Base-by-base conservation (phyloP, 768 basidiomycete genomes). In the Mycena vitilis region DNA sequence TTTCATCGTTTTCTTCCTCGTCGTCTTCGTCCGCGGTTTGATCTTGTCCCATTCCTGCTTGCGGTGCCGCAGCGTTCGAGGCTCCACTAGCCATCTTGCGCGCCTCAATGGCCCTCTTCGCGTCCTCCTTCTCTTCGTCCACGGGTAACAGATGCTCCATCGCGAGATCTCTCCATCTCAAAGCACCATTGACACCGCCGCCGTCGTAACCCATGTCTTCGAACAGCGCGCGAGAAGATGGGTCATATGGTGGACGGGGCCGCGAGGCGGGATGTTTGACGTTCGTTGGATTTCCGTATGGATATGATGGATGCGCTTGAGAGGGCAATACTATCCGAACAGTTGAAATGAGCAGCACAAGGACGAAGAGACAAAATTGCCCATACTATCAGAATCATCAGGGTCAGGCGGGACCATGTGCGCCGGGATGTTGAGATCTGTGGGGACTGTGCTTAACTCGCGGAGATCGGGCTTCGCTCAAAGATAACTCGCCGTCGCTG, bases 401-500 rank as follows among this genome's bases (percentile, higher is more conserved):
- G 94, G 94, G 79, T 95, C 94, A 23, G 94, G 94, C 20, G 94
- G 94, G 16, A 92, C 81, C 87, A 94, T 88, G 76, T 94, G 90
- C 34, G 84, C 73, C 36, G 94, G 93, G 70, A 95, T 90, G 76
- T 94, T 93, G 69, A 95, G 87, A 67, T 95, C 94, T 95, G 69
- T 68, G 51, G 71, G 37, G 58, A 30, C 38, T 48, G 58, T 65
- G 22, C 44, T 66, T 48, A 86, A 63, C 85, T 84, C 59, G 85
- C 86, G 5, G 82, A 84, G 57, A 86, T 76, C 70, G 57, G 68
- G 22, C 5, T 36, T 47, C 54, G 52, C 15, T 37, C n/a, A 47
- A 52, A 16, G 42, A 68, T 23, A 47, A 75, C 83, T 65, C 72
- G 91, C 92, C 94, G 68, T 93, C 91, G 69, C 91, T 91, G 4